A percentile compares a stretch with the other conserved stretches of the same genome.
phyloP scores from a whole-genome alignment of 371 early-diverging fungal genomes.

The Mucor sp. region DNA sequence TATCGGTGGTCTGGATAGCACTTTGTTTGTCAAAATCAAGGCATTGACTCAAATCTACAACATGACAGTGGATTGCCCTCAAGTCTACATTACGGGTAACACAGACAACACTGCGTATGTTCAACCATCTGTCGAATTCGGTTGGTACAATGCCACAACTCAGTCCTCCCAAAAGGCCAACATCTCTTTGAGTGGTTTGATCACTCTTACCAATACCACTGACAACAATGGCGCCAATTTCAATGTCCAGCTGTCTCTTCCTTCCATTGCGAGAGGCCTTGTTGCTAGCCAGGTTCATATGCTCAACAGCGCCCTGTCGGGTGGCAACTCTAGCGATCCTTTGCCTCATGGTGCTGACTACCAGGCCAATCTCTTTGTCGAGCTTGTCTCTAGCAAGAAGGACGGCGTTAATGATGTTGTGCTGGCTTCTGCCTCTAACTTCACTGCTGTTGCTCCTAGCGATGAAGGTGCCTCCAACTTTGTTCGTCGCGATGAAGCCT shows the following conservation, averaged over 20 bases:
- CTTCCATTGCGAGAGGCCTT: neutral
- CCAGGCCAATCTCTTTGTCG: constrained; percentile 2
- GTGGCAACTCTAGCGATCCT: constrained; percentile 5
- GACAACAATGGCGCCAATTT: constrained; percentile 2
- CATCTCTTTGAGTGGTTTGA: constrained; percentile 7
- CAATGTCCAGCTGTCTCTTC: constrained; percentile 2
- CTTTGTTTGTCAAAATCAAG: neutral
- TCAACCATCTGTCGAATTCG: constrained; percentile 7
- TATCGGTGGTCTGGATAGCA: neutral
- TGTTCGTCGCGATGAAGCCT: neutral
- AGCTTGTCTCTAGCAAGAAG: neutral
- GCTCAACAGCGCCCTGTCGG: neutral
- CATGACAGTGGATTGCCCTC: constrained; percentile 9
- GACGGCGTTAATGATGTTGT: neutral
- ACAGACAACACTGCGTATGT: neutral
- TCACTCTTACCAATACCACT: neutral
- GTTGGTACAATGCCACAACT: constrained; percentile 1
- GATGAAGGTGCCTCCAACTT: neutral
- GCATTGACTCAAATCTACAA: neutral
- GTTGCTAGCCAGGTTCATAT: neutral
- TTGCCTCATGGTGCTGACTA: constrained; percentile 12
- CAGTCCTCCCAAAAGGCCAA: neutral
- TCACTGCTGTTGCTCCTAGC: neutral
- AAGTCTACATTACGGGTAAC: constrained; percentile 6
- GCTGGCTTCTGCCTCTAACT: constrained; percentile 2